These are phyloP conservation scores for Arabidopsis hybrid DNA, from an alignment of 441 rosid species.

Conservation along the genomic window DNA sequence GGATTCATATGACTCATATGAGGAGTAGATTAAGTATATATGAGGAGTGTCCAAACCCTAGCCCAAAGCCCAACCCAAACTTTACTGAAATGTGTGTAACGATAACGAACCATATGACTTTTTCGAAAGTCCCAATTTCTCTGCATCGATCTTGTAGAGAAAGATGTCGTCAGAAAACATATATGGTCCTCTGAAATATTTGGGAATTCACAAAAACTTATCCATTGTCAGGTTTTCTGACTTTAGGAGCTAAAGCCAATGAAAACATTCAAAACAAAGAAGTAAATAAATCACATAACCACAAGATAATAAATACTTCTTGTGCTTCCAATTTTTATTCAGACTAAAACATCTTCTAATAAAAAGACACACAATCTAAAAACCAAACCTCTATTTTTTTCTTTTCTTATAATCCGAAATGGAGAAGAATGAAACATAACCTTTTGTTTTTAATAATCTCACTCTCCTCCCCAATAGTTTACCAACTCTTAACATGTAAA, in stretches of 20 bases:
- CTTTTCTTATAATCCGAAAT: slow-evolving; percentile 23
- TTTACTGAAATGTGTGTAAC: neutral
- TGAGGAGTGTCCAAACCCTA: neutral
- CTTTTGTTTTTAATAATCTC: slow-evolving; percentile 38
- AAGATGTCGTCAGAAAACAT: neutral
- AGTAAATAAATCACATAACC: neutral
- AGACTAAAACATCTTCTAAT: slow-evolving; percentile 21
- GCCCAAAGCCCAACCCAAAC: neutral
- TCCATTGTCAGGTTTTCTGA: neutral
- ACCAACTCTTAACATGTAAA: slow-evolving; percentile 32
- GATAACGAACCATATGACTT: neutral
- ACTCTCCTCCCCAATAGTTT: slow-evolving; percentile 50
- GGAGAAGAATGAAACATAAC: slow-evolving; percentile 53
- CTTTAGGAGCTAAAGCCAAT: neutral
- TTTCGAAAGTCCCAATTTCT: slow-evolving; percentile 15
- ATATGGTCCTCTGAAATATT: slow-evolving; percentile 11
- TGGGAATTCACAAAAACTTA: slow-evolving; percentile 27
- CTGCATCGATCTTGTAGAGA: neutral
- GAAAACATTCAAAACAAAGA: neutral
- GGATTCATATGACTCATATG: no score
- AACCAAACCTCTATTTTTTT: slow-evolving; percentile 28
- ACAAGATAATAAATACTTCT: slow-evolving; percentile 4
- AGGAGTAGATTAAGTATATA: neutral
- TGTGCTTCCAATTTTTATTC: slow-evolving; percentile 28
- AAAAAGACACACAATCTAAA: slow-evolving; percentile 18